Evolutionary conservation across 2,329 filamentous ascomycete species (phyloP), one percentile per base, ranked within the genome.

Genomic region (Diaporthe citrichinensis): DNA sequence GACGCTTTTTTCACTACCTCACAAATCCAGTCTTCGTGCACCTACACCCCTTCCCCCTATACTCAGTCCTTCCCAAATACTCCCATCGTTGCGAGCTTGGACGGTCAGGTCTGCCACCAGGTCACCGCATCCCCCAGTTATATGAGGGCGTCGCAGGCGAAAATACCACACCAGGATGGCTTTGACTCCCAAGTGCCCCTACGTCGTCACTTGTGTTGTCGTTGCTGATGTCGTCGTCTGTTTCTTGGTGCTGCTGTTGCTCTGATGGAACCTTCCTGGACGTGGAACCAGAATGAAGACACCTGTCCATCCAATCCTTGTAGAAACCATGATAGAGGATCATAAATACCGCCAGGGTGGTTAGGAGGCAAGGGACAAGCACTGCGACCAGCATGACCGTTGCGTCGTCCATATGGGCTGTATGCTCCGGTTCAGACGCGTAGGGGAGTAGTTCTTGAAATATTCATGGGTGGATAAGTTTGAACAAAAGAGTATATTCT

Each of bases 191-290:
- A 10, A 23, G 55, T 31, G 55, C 55, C 28, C 34, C 55, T 28
- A 34, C 17, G 2, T 58, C 55, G 0, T 6, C 28, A 34, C 12
- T 34, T 20, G 6, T 2, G 7, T 23, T 23, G 55, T 17, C 3
- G 2, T 12, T 10, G 8, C 4, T 2, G 0, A 1, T 7, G 8
- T 7, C 17, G 1, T 14, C 55, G 20, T 6, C 1, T 20, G 31
- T 31, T 31, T 3, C 31, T 31, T n/a, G n/a, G n/a, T n/a, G 15
- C 17, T 34, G 28, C 55, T 58, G 55, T 28, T 58, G 28, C 55
- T 23, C 28, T 14, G 55, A 34, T n/a, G n/a, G n/a, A n/a, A n/a
- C n/a, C n/a, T n/a, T n/a, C n/a, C n/a, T n/a, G n/a, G n/a, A n/a
- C n/a, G n/a, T n/a, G n/a, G n/a, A n/a, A n/a, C n/a, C n/a, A n/a